A percentile compares a stretch with the other conserved stretches of the same genome.
Conservation (phyloP, 805 yeast genomes). For the Pichia californica region DNA sequence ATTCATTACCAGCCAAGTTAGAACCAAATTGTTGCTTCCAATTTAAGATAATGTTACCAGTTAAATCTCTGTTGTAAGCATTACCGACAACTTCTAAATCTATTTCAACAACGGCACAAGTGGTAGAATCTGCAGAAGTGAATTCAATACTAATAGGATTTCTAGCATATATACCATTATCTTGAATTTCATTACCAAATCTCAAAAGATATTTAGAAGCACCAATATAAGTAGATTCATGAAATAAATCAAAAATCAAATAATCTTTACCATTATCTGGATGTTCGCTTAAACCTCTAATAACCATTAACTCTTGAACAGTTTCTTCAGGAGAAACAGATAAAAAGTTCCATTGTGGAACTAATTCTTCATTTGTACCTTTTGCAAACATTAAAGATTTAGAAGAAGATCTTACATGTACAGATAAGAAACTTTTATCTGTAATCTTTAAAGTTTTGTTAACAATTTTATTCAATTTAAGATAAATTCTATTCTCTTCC, state of each 20-base stretch:
- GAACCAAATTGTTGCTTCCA: constrained; percentile 44
- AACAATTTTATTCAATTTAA: constrained; percentile 45
- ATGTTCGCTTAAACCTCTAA: constrained; percentile 42
- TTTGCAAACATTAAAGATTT: constrained; percentile 51
- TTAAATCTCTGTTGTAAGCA: constrained; percentile 49
- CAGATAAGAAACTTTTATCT: constrained; percentile 41
- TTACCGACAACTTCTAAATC: constrained; percentile 65
- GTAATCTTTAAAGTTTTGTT: constrained; percentile 13
- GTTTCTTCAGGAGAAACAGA: constrained; percentile 67
- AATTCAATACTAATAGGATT: constrained; percentile 41
- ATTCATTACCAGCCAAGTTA: constrained; percentile 32
- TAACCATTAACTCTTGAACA: constrained; percentile 63
- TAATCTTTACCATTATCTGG: constrained; percentile 44
- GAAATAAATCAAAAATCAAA: constrained; percentile 48
- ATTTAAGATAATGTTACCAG: constrained; percentile 47
- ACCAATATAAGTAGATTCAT: constrained; percentile 60
- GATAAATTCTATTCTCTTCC: constrained; percentile 53
- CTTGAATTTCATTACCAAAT: constrained; percentile 21
- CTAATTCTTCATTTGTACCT: constrained; percentile 54
- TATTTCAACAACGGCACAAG: constrained; percentile 41
- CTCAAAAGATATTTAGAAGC: constrained; percentile 43
- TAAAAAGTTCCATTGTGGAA: constrained; percentile 59
- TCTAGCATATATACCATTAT: constrained; percentile 30
- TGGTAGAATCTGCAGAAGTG: constrained; percentile 34
- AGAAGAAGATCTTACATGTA: constrained; percentile 48